Evolutionary conservation across 2,329 filamentous ascomycete genomes (phyloP).

Genomic region (Scortechinia acanthostroma): DNA sequence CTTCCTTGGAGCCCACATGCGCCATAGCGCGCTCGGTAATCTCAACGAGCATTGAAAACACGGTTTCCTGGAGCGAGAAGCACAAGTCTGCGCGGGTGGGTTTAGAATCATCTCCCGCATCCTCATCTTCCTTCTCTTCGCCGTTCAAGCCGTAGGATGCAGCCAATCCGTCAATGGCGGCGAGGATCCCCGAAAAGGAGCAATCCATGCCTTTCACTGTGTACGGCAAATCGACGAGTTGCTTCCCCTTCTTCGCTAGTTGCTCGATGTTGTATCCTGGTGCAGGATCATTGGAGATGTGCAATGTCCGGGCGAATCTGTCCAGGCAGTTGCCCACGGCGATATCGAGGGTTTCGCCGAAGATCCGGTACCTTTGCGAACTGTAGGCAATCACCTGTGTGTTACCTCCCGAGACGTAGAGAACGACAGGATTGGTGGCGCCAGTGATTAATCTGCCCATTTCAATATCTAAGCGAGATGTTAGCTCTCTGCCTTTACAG

Average conservation of each 20-base stretch:
- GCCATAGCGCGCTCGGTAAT: slow-evolving; percentile 98
- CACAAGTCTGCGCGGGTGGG: slow-evolving; percentile 75
- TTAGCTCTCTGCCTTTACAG: too few relatives aligned
- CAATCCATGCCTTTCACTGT: slow-evolving; percentile 98
- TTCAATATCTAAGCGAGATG: slow-evolving; percentile 60
- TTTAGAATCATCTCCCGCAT: not conserved
- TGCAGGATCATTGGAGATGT: slow-evolving; percentile 90
- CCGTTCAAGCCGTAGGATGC: slow-evolving; percentile 46
- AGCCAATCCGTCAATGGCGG: slow-evolving; percentile 74
- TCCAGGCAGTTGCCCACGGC: slow-evolving; percentile 97
- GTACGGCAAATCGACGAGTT: slow-evolving; percentile 83
- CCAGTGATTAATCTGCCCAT: slow-evolving; percentile 94
- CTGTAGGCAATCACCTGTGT: slow-evolving; percentile 97
- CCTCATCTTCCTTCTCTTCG: slow-evolving; percentile 26
- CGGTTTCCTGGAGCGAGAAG: slow-evolving; percentile 89
- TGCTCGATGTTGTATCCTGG: slow-evolving; percentile 98
- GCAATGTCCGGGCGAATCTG: slow-evolving; percentile 83
- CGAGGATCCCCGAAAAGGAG: slow-evolving; percentile 87
- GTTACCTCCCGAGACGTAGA: slow-evolving; percentile 94
- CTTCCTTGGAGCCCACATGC: slow-evolving; percentile 83
- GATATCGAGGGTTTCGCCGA: slow-evolving; percentile 94
- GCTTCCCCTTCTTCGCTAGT: slow-evolving; percentile 42
- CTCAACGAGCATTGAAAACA: slow-evolving; percentile 95
- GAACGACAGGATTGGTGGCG: slow-evolving; percentile 81
- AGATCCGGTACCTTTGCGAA: slow-evolving; percentile 89